These are phyloP conservation scores for Ceratocystis colombiana DNA, from an alignment of 2,329 filamentous ascomycete genomes.

Conservation along the genomic window DNA sequence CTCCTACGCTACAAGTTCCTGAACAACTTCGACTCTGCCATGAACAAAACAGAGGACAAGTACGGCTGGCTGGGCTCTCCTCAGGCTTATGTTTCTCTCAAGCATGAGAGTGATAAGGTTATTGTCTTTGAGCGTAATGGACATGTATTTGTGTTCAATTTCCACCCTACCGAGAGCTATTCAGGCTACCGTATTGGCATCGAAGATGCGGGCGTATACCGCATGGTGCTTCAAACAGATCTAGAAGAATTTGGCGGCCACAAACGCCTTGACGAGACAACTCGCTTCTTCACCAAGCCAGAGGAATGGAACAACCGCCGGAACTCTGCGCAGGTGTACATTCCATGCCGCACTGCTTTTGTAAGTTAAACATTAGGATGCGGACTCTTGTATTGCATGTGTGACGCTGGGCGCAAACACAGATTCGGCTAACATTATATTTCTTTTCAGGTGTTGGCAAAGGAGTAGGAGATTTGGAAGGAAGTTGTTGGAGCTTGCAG, in stretches of 20 bases:
- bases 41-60: conserved; percentile 80
- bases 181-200: conserved; percentile 88
- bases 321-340: conserved; percentile 89
- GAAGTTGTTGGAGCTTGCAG: background rate
- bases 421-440: background rate
- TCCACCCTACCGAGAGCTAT: conserved; percentile 75
- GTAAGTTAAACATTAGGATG: conserved; percentile 41
- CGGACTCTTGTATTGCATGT: background rate
- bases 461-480: conserved; percentile 4
- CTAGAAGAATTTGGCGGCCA: conserved; percentile 67
- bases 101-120: conserved; percentile 88
- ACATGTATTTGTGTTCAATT: conserved; percentile 91
- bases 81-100: conserved; percentile 87
- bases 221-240: conserved; percentile 76
- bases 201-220: conserved; percentile 74
- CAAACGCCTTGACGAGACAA: conserved; percentile 64
- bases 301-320: conserved; percentile 80
- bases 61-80: conserved; percentile 81
- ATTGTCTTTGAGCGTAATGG: conserved; percentile 91
- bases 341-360: conserved; percentile 72
- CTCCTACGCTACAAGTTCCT: conserved; percentile 82
- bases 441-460: conserved; percentile 20
- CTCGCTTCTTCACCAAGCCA: conserved; percentile 83
- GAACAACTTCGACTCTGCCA: conserved; percentile 84
- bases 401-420: background rate